Base-by-base conservation (phyloP, 139 green algal genomes). In the Marvania coccoides region DNA sequence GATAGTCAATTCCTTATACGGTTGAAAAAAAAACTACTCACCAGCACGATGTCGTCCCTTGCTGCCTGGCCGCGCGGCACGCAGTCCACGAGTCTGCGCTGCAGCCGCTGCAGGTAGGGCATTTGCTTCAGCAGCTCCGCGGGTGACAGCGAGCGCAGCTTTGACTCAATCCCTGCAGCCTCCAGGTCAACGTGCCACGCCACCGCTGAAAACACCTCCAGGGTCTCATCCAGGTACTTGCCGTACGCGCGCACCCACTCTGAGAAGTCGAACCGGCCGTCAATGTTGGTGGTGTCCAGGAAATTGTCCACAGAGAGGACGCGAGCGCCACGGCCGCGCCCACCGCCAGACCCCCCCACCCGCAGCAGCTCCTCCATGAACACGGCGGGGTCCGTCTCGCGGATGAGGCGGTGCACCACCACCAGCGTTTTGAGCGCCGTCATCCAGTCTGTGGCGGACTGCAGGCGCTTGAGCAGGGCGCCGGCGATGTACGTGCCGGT, bases 161-260 rank as follows among this genome's bases (percentile, higher is more conserved):
- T 51, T 8, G 71, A 78, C 55, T 58, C 33, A 5, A 51, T 40
- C 5, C 70, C 75, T 1, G 59, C 58, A 15, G 40, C 62, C 65
- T 84, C 72, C 56, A 65, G 58, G 54, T 74, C 68, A 56, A 76
- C 69, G 40, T 82, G 76, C 58, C 78, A 90, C 28, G n/a, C 47
- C 35, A 83, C 64, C 12, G 47, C 28, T 2, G 34, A n/a, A 62
- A 84, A 92, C 14, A 81, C 72, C 3, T 81, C 76, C 60, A 96
- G 71, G 33, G 54, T 46, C 76, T 95, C 88, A 28, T 97, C 90
- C 61, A 97, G 68, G 81, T 95, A 97, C 37, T 89, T 77, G 40
- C 83, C 87, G 74, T 97, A 97, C 2, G 82, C 86, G 6, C 91
- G 84, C 59, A 96, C 82, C 81, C 81, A 97, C 31, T 90, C 90